phyloP scores from a whole-genome alignment of 2,329 filamentous ascomycete genomes.

The Lasiodiplodia citricola region DNA sequence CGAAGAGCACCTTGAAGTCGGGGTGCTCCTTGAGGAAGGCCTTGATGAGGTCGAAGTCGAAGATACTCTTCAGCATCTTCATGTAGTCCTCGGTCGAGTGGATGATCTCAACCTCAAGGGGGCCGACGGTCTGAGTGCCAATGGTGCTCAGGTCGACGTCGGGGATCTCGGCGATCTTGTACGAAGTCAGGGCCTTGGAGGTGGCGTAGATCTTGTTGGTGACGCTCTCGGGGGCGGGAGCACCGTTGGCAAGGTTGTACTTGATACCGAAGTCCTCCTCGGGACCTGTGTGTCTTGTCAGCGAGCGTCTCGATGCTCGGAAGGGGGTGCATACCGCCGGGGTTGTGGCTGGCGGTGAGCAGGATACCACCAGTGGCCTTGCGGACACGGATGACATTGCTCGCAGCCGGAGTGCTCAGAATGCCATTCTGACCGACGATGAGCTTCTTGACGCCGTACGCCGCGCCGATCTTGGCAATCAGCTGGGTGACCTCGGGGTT shows the following conservation, averaged over 20 bases:
- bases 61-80: constrained; percentile 96
- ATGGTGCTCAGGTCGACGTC: constrained; percentile 84
- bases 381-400: constrained; percentile 91
- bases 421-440: constrained; percentile 96
- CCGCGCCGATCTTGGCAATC: constrained; percentile 95
- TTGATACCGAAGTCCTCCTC: constrained; percentile 98
- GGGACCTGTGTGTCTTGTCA: constrained; percentile 66
- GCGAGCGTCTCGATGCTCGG: not conserved
- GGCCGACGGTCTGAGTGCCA: constrained; percentile 82
- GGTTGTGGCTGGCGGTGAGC: constrained; percentile 96
- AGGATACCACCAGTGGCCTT: constrained; percentile 96
- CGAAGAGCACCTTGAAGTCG: constrained; percentile 97
- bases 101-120: constrained; percentile 91
- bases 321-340: constrained; percentile 72
- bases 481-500: constrained; percentile 96
- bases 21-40: constrained; percentile 85
- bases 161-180: constrained; percentile 88
- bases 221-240: constrained; percentile 91
- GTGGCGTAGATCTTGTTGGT: constrained; percentile 97
- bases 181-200: constrained; percentile 86
- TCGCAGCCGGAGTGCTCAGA: constrained; percentile 93
- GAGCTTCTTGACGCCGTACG: constrained; percentile 98
- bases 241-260: constrained; percentile 97
- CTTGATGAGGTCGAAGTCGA: constrained; percentile 96
- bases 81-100: constrained; percentile 93